These are phyloP conservation scores for Xylaria venustula DNA, from an alignment of 495 filamentous ascomycete species.

Conservation along the genomic window DNA sequence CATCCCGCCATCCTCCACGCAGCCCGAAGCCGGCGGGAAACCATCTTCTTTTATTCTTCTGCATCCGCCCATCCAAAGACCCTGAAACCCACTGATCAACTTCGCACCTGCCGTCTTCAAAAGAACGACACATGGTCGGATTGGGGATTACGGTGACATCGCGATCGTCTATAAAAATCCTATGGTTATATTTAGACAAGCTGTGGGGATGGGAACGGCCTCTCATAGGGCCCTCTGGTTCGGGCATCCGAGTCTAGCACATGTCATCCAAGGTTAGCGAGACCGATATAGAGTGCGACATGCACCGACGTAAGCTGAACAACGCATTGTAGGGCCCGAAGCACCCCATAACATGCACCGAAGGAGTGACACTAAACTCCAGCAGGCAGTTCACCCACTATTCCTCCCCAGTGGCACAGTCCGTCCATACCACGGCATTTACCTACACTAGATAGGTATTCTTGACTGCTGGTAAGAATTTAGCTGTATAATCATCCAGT, in stretches of 20 bases:
- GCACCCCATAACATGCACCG: neutral
- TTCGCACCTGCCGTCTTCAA: neutral
- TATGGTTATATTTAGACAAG: slow-evolving; percentile 13
- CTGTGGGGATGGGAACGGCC: neutral
- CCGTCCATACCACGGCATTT: too few relatives aligned
- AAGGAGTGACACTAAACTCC: neutral
- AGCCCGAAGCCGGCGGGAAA: neutral
- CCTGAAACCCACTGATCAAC: neutral
- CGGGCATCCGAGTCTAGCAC: too few relatives aligned
- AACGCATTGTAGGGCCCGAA: neutral
- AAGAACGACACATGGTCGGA: neutral
- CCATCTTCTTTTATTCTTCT: neutral
- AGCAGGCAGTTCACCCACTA: neutral
- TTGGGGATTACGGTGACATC: slow-evolving; percentile 8
- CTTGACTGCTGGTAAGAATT: neutral
- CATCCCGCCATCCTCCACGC: neutral
- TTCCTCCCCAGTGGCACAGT: neutral
- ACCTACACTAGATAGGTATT: too few relatives aligned
- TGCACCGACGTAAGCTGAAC: neutral
- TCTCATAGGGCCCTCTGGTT: too few relatives aligned
- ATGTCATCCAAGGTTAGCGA: neutral
- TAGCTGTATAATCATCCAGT: neutral
- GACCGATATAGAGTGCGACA: neutral
- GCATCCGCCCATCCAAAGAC: neutral
- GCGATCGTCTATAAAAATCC: slow-evolving; percentile 9